Base-by-base conservation (phyloP, 2,329 filamentous ascomycete genomes). In the Curvularia spicifera region DNA sequence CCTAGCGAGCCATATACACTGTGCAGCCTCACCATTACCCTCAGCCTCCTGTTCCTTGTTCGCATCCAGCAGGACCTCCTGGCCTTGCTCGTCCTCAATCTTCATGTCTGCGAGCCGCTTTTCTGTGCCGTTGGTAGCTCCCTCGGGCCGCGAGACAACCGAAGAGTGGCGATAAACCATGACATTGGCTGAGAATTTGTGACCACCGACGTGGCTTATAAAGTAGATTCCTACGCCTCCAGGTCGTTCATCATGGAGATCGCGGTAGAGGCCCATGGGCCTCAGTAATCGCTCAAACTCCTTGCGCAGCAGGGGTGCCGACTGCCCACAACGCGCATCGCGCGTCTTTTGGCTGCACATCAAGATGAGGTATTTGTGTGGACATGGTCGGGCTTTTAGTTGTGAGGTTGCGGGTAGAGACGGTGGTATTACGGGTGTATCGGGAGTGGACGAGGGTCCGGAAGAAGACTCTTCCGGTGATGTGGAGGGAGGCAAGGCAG, bases 171-270 rank as follows among this genome's bases (percentile, higher is more conserved):
- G 85, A 76, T 99, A 98, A 1, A 99, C 83, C 81, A 99, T 91
- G 68, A 98, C 87, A 71, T 99, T 99, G 28, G 95, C 95, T 46
- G 89, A 88, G 79, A 96, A 98, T 80, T 97, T 97, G 81, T 99
- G 95, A 0, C 95, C 95, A 28, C 95, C 95, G 2, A 97, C 93
- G 73, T 99, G 95, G 66, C 88, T 94, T 72, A 98, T 96, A 74
- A 97, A 98, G 79, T 97, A 97, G 64, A 99, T 91, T 0, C 92
- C 94, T 5, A 97, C 94, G 12, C 95, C 95, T 10, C 94, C 94
- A 0, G 93, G 92, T 57, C 95, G 82, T 76, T 93, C 88, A 75
- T 99, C 95, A 72, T 96, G 87, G 46, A 95, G 79, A 73, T 98
- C 94, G 29, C 95, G 88, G 76, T 90, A 93, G 20, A 99, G 80